Percentiles rank a stretch among this genome's conserved stretches.
phyloP scores from a whole-genome alignment of 306 rosid species.

The Lathyrus aphaca region DNA sequence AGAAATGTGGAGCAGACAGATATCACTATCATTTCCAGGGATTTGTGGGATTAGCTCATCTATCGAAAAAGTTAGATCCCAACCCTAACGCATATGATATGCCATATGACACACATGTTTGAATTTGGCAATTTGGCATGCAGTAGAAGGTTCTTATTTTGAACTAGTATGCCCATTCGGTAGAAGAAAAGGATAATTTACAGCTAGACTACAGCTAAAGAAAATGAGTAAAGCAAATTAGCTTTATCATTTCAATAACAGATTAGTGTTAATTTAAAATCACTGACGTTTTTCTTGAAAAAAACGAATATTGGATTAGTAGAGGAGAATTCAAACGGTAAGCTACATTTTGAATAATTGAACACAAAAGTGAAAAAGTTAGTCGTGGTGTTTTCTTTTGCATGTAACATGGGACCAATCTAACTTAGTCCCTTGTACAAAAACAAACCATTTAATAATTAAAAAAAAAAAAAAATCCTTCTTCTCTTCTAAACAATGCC shows the following conservation, averaged over 20 bases:
- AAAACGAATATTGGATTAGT: neutral
- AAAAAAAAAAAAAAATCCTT: too few species aligned
- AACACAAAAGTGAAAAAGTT: too few species aligned
- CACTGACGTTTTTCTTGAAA: neutral
- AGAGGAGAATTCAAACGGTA: neutral
- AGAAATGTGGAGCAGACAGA: conserved; percentile 24
- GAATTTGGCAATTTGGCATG: neutral
- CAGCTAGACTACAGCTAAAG: neutral
- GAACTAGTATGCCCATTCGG: too few species aligned
- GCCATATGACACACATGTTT: neutral
- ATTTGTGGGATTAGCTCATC: neutral
- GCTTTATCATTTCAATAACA: too few species aligned
- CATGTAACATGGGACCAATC: too few species aligned
- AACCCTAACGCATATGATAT: conserved; percentile 23
- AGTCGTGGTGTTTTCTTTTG: too few species aligned
- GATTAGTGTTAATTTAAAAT: neutral
- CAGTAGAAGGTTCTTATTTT: neutral
- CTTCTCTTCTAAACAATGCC: too few species aligned
- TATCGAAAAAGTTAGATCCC: conserved; percentile 40
- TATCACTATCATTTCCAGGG: conserved; percentile 30
- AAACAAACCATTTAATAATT: too few species aligned
- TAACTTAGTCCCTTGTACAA: too few species aligned
- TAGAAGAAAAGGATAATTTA: neutral
- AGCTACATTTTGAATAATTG: too few species aligned
- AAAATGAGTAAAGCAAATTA: neutral